phyloP scores from a whole-genome alignment of 257 asterid species.

The Handroanthus guayacan region DNA sequence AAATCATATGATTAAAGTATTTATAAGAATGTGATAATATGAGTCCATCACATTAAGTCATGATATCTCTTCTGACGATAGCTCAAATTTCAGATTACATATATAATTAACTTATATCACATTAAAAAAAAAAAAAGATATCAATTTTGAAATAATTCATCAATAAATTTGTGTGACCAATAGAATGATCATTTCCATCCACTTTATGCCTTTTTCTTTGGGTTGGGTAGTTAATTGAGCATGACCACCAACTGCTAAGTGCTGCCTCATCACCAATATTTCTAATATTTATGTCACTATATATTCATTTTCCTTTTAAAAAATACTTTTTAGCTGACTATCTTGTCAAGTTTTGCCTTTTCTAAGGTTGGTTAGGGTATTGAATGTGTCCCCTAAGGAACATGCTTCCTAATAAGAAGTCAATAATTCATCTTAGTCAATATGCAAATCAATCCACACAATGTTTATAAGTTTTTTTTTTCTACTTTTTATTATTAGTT shows the following conservation, averaged over 20 bases:
- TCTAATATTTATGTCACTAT: not conserved
- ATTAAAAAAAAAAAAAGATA: too few relatives aligned
- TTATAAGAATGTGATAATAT: too few relatives aligned
- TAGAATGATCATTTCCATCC: not conserved
- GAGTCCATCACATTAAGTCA: too few relatives aligned
- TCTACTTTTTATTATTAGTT: too few relatives aligned
- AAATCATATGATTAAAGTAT: too few relatives aligned
- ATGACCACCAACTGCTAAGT: slow-evolving; percentile 28
- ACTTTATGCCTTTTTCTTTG: not conserved
- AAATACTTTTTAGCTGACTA: not conserved
- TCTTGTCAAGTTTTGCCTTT: slow-evolving; percentile 38
- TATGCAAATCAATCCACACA: not conserved
- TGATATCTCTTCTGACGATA: too few relatives aligned
- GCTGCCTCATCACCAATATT: slow-evolving; percentile 16
- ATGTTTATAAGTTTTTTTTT: too few relatives aligned
- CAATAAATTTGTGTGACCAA: not conserved
- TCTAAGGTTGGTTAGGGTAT: slow-evolving; percentile 21
- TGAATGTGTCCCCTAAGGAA: not conserved
- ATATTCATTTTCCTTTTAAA: not conserved
- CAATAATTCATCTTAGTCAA: not conserved
- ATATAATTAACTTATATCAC: too few relatives aligned
- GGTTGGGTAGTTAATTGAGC: slow-evolving; percentile 5
- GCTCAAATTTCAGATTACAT: too few relatives aligned
- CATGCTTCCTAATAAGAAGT: slow-evolving; percentile 1
- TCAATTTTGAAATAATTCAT: too few relatives aligned